Evolutionary conservation across 176 grass and related monocot species (phyloP).

Genomic region (Lolium multiflorum): DNA sequence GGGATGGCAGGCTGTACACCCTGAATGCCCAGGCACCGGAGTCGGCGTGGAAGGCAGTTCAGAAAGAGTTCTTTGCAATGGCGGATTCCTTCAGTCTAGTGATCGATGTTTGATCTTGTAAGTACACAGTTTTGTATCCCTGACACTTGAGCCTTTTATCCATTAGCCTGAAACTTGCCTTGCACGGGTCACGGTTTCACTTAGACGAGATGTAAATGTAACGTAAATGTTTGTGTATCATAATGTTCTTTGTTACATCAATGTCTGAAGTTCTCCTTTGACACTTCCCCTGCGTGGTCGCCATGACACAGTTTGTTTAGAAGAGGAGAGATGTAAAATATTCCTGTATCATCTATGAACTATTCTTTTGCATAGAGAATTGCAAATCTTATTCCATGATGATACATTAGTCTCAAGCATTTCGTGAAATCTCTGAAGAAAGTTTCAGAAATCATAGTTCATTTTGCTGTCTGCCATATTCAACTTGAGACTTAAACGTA

Average conservation of each 20-base stretch:
- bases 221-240: slow-evolving; percentile 13
- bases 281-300: neutral
- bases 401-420: neutral
- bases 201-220: slow-evolving; percentile 29
- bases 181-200: neutral
- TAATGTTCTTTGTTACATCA: neutral
- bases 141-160: neutral
- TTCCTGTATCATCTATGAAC: neutral
- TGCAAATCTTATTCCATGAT: neutral
- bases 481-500: neutral
- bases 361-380: neutral
- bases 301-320: neutral
- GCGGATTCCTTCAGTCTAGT: slow-evolving; percentile 85
- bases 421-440: neutral
- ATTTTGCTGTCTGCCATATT: neutral
- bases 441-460: neutral
- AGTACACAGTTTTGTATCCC: slow-evolving; percentile 35
- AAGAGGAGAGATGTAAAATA: neutral
- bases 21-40: slow-evolving; percentile 90
- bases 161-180: slow-evolving; percentile 2
- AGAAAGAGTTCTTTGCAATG: slow-evolving; percentile 67
- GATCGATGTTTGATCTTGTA: slow-evolving; percentile 34
- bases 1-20: slow-evolving; percentile 79
- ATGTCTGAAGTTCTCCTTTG: slow-evolving; percentile 5
- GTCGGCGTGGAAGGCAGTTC: slow-evolving; percentile 58